A percentile compares a stretch with the other conserved stretches of the same genome.
Evolutionary conservation across 202 grass and related monocot species (phyloP).

Genomic region (Musa balbisiana): DNA sequence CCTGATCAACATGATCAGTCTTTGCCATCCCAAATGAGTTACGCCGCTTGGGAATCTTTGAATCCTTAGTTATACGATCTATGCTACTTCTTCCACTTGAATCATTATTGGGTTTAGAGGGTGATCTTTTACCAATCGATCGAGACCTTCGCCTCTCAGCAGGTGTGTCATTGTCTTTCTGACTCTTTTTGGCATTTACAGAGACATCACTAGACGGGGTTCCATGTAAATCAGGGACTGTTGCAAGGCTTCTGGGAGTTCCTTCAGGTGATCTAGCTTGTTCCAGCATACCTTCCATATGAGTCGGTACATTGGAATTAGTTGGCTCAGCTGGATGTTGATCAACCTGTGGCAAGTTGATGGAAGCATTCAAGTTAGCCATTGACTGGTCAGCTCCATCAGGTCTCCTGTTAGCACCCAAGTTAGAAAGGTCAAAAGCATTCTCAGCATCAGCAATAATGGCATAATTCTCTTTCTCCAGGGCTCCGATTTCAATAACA

Average conservation of each 20-base stretch:
- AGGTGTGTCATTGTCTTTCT: slow-evolving; percentile 13
- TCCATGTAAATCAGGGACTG: slow-evolving; percentile 43
- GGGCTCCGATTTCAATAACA: not conserved
- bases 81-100: slow-evolving; percentile 47
- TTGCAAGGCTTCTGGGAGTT: slow-evolving; percentile 32
- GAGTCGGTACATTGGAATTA: not conserved
- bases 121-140: slow-evolving; percentile 45
- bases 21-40: slow-evolving; percentile 35
- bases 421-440: not conserved
- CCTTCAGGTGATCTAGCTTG: slow-evolving; percentile 8
- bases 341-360: not conserved
- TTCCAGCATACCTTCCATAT: not conserved
- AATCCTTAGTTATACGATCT: slow-evolving; percentile 42
- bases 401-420: not conserved
- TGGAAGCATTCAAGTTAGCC: not conserved
- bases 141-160: slow-evolving; percentile 35
- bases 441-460: slow-evolving; percentile 9
- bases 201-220: slow-evolving; percentile 88
- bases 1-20: slow-evolving; percentile 42
- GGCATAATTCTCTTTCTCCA: slow-evolving; percentile 6
- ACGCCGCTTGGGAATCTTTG: slow-evolving; percentile 38
- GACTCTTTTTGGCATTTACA: slow-evolving; percentile 57
- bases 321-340: slow-evolving; percentile 5
- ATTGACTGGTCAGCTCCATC: not conserved
- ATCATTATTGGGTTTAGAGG: slow-evolving; percentile 43